phyloP scores from a whole-genome alignment of 176 grass and related monocot genomes.

The Avena sativa region DNA sequence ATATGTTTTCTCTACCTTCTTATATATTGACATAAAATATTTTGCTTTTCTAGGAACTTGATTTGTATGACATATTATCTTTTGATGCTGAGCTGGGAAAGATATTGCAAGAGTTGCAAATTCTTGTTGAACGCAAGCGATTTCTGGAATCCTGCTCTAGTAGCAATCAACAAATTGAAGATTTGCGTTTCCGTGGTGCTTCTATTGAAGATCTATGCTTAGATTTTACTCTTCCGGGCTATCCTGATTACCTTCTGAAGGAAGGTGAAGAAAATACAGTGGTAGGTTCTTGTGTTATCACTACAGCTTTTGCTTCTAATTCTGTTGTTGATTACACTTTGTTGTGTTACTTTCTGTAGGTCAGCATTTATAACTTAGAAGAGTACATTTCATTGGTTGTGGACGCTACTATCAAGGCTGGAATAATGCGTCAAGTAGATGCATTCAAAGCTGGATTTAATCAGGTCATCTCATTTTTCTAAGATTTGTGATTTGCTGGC shows the following conservation, averaged over 20 bases:
- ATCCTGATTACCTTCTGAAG: constrained; percentile 83
- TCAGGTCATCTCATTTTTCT: constrained; percentile 59
- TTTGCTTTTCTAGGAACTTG: constrained; percentile 74
- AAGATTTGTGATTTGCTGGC: background rate
- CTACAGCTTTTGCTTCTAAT: background rate
- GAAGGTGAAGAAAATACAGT: constrained; percentile 57
- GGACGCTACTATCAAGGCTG: constrained; percentile 68
- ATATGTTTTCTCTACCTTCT: background rate
- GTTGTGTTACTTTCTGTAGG: constrained; percentile 54
- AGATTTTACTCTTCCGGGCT: constrained; percentile 90
- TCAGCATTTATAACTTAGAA: constrained; percentile 80
- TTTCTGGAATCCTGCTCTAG: constrained; percentile 50
- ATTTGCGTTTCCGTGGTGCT: constrained; percentile 64
- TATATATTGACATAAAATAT: constrained; percentile 9
- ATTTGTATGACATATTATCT: constrained; percentile 79
- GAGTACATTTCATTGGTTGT: constrained; percentile 84
- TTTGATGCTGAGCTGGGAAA: constrained; percentile 82
- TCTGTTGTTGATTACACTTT: constrained; percentile 17
- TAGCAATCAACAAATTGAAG: constrained; percentile 46
- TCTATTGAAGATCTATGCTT: constrained; percentile 77
- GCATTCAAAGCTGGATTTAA: constrained; percentile 86
- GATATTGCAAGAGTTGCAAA: constrained; percentile 85
- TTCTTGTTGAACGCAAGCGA: constrained; percentile 63
- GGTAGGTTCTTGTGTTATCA: constrained; percentile 39
- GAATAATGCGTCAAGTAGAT: constrained; percentile 78